Base-by-base conservation (phyloP, 345 rosid species). In the Anastatica hierochuntica region DNA sequence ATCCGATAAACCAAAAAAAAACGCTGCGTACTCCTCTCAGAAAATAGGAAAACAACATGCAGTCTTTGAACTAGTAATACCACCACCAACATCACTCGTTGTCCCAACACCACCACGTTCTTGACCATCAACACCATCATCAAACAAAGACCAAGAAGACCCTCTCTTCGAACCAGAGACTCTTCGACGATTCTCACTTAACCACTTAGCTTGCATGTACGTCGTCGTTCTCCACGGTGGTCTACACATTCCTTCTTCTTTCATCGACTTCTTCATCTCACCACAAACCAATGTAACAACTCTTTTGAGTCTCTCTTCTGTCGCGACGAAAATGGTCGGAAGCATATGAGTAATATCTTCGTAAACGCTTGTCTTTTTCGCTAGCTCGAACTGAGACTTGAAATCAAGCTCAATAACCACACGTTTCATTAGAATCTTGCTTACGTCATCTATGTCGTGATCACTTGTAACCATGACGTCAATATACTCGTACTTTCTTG, bases 201-300 rank as follows among this genome's bases (percentile, higher is more conserved):
- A 21, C 87, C 87, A 81, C 53, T 78, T 81, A 3, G 77, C 63
- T 27, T 49, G 77, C 87, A 81, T 74, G 74, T 69, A 76, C n/a
- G 43, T 56, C 0, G 48, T 39, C 39, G 73, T 74, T 56, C 87
- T 80, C 83, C 83, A 77, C 2, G 87, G 87, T 10, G 79, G 77
- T 15, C 77, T 14, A 39, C 64, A 41, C 30, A 78, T 72, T 16
- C 70, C 76, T 6, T 63, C 72, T 42, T 78, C 71, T 39, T 69
- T 59, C 35, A 80, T 66, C 0, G 79, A 75, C 24, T 69, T 38
- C 18, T 72, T 69, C 14, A 72, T 66, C 46, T 79, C 87, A 21
- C 71, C 35, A 44, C 81, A 76, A 11, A 78, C 46, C 58, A 80
- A 30, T 4, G 71, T 44, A 15, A 78, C 60, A 31, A 74, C 58